Evolutionary conservation across 2,329 filamentous ascomycete genomes (phyloP).

Genomic region (Aspergillus sp.): DNA sequence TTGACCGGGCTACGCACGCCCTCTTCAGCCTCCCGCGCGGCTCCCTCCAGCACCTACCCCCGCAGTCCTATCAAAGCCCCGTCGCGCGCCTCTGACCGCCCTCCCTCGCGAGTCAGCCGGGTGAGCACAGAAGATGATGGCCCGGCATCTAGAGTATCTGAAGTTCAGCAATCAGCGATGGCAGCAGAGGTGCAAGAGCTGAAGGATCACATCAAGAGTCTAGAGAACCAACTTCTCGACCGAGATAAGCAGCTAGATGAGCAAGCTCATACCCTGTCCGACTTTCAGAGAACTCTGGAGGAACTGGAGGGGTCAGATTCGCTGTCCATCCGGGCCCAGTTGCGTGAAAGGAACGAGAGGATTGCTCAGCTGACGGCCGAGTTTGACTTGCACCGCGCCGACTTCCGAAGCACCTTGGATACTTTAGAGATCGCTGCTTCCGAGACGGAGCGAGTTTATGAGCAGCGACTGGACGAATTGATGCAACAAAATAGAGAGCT

Average conservation of each 20-base stretch:
- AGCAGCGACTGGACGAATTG: constrained; percentile 60
- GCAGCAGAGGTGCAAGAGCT: constrained; percentile 41
- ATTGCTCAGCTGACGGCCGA: constrained; percentile 90
- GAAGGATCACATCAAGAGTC: constrained; percentile 71
- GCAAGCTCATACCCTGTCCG: constrained; percentile 75
- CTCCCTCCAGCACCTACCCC: constrained; percentile 47
- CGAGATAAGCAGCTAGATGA: constrained; percentile 86
- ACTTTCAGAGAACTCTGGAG: constrained; percentile 87
- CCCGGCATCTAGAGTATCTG: constrained; percentile 34
- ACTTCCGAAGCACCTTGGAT: constrained; percentile 96
- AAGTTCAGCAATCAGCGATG: constrained; percentile 29
- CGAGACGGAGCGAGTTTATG: constrained; percentile 92
- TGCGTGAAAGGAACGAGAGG: constrained; percentile 96
- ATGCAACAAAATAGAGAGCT: constrained; percentile 80
- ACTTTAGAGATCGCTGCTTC: constrained; percentile 93
- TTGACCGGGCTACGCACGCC: constrained; percentile 58
- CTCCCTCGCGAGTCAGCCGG: constrained; percentile 43
- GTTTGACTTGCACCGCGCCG: constrained; percentile 90
- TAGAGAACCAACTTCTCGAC: constrained; percentile 76
- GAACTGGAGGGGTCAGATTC: constrained; percentile 80
- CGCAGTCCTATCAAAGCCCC: constrained; percentile 43
- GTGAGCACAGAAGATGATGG: constrained; percentile 42
- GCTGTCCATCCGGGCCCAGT: constrained; percentile 72
- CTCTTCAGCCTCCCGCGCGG: constrained; percentile 46
- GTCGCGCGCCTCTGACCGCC: constrained; percentile 41